Percentiles rank a stretch among this genome's conserved stretches.
Conservation (phyloP, 192 early-diverging fungal genomes). For the Mortierella claussenii region DNA sequence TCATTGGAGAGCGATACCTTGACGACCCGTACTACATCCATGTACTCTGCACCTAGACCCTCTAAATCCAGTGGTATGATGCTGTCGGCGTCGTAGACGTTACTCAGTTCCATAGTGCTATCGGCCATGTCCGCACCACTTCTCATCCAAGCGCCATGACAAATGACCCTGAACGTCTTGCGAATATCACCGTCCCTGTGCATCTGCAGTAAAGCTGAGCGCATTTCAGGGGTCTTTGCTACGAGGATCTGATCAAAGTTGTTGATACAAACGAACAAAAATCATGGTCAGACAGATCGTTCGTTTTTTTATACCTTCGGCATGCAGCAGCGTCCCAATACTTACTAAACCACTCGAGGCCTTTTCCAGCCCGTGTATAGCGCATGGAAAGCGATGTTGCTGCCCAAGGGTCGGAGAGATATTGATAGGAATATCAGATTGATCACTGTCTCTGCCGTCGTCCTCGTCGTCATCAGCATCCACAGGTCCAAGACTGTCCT, state of each 20-base stretch:
- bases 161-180: conserved; percentile 49
- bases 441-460: no score
- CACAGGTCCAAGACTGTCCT: not conserved
- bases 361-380: conserved; percentile 66
- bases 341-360: conserved; percentile 64
- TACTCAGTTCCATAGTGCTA: not conserved
- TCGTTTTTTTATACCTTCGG: no score
- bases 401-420: conserved; percentile 37
- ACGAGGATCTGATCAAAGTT: conserved; percentile 51
- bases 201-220: conserved; percentile 36
- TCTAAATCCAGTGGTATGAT: not conserved
- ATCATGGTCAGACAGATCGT: no score
- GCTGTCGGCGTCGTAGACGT: not conserved
- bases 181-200: conserved; percentile 38
- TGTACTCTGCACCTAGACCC: conserved; percentile 15
- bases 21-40: conserved; percentile 25
- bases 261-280: not conserved
- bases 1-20: conserved; percentile 52
- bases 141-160: conserved; percentile 39
- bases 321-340: no score
- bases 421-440: conserved; percentile 47
- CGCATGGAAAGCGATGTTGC: conserved; percentile 25
- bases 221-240: conserved; percentile 47
- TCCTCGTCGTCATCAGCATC: conserved; percentile 4
- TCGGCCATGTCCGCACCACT: not conserved